Base-by-base conservation (phyloP, 2,329 filamentous ascomycete genomes). In the Epichloe gansuensis region DNA sequence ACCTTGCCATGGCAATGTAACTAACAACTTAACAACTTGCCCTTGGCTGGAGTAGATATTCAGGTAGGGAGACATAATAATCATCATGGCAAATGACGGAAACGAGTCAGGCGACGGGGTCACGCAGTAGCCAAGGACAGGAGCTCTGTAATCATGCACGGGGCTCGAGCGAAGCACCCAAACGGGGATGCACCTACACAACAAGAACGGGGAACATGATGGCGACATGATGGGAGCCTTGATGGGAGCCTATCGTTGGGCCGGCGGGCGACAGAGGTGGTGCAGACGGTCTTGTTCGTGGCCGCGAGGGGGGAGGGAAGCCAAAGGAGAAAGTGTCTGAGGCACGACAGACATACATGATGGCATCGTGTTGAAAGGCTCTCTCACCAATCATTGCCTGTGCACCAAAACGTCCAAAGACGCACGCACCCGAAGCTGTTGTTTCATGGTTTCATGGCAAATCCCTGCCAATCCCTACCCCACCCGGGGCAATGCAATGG, bases 361-460 rank as follows among this genome's bases (percentile, higher is more conserved):
- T 6, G 27, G 2, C 5, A 27, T 43, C 12, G n/a, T 21, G 41
- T 5, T 21, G 3, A 43, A 43, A 43, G 41, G 41, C 41, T 25
- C 4, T 1, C 41, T 25, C 4, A 3, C 41, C 41, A 25, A 43
- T 21, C 41, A 25, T 25, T 21, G 41, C 21, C 21, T 17, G 41
- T 5, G 3, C 9, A 23, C 15, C 35, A 41, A 49, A 9, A 47
- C 21, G 49, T 17, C 17, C 42, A 27, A 27, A 17, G 45, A 51
- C 50, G 50, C 50, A 51, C 38, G 39, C 50, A 49, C 39, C 50
- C 51, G 51, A 34, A 27, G 51, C 31, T 15, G 31, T 3, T 38
- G 51, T 45, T 52, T 49, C 51, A 49, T 42, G 34, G 51, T 45
- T 52, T 49, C 51, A 49, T 42, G 34, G 45, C 46, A 36, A 25